Percentiles rank a stretch among this genome's conserved stretches.
These are phyloP conservation scores for Globisporangium abappressorium DNA, from an alignment of 352 stramenopile genomes.

Conservation along the genomic window DNA sequence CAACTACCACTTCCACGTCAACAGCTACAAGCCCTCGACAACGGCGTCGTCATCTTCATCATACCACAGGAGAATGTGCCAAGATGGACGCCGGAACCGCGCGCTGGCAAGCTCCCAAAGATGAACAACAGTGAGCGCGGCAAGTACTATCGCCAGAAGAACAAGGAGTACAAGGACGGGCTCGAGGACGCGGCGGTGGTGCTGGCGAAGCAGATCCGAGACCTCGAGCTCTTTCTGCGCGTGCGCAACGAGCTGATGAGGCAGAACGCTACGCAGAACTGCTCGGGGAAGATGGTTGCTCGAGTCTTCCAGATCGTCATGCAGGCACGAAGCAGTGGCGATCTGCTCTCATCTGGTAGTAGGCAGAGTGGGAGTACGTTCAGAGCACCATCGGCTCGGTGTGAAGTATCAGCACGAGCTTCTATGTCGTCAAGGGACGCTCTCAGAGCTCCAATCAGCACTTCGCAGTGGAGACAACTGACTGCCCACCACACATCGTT, in stretches of 20 bases:
- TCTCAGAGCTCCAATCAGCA: too few relatives aligned
- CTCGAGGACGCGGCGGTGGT: slow-evolving; percentile 33
- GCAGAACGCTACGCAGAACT: background rate
- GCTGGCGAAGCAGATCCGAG: slow-evolving; percentile 35
- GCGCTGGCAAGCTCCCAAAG: slow-evolving; percentile 40
- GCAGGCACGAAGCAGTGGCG: slow-evolving; percentile 3
- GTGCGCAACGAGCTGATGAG: slow-evolving; percentile 30
- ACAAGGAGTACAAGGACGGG: slow-evolving; percentile 44
- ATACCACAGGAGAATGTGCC: background rate
- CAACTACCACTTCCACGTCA: too few relatives aligned
- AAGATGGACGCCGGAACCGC: slow-evolving; percentile 6
- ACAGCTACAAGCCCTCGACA: too few relatives aligned
- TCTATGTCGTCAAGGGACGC: background rate
- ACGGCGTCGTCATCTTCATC: too few relatives aligned
- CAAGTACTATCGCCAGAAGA: slow-evolving; percentile 68
- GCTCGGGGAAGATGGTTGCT: background rate
- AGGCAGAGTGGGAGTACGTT: background rate
- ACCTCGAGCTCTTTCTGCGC: slow-evolving; percentile 34
- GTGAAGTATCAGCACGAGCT: background rate
- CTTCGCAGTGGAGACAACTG: background rate
- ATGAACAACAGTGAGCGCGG: slow-evolving; percentile 69
- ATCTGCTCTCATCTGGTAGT: too few relatives aligned
- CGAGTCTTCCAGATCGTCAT: slow-evolving; percentile 16
- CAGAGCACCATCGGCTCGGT: slow-evolving; percentile 9
- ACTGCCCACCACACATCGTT: background rate